Percentiles rank a stretch among this genome's conserved stretches.
These are phyloP conservation scores for Citrus sp. DNA, from an alignment of 345 rosid species.

Conservation along the genomic window DNA sequence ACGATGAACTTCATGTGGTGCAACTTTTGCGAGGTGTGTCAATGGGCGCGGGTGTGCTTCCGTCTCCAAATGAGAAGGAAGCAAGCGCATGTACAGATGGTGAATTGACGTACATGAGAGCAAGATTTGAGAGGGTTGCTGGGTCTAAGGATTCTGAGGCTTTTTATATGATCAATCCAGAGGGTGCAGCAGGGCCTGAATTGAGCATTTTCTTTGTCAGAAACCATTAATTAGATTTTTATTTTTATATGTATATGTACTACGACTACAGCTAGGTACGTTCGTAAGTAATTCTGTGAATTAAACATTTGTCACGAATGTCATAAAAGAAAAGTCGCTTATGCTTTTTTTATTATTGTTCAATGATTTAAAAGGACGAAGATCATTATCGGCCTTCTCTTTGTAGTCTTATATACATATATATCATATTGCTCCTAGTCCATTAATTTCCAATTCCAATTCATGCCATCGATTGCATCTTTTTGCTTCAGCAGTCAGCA, in stretches of 20 bases:
- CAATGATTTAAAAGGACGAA: neutral
- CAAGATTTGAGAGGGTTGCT: constrained; percentile 77
- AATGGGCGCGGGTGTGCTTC: constrained; percentile 97
- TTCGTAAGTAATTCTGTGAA: neutral
- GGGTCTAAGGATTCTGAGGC: constrained; percentile 96
- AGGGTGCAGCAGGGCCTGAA: constrained; percentile 81
- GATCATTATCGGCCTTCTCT: neutral
- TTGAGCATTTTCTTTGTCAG: constrained; percentile 88
- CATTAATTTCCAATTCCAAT: neutral
- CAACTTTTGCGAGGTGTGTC: constrained; percentile 82
- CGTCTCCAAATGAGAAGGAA: constrained; percentile 60
- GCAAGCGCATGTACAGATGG: constrained; percentile 38
- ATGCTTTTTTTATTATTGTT: neutral
- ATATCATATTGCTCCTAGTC: neutral
- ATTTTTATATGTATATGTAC: too few relatives aligned
- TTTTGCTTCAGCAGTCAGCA: neutral
- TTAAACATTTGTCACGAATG: neutral
- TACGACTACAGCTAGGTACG: too few relatives aligned
- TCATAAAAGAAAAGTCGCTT: neutral
- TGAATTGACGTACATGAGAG: constrained; percentile 84
- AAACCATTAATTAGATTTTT: constrained; percentile 31
- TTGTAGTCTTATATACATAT: neutral
- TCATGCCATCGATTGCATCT: neutral
- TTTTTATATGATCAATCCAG: constrained; percentile 92
- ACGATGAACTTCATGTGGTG: constrained; percentile 86